phyloP scores from a whole-genome alignment of 495 filamentous ascomycete species.

The Penicillium cosmopolitanum region DNA sequence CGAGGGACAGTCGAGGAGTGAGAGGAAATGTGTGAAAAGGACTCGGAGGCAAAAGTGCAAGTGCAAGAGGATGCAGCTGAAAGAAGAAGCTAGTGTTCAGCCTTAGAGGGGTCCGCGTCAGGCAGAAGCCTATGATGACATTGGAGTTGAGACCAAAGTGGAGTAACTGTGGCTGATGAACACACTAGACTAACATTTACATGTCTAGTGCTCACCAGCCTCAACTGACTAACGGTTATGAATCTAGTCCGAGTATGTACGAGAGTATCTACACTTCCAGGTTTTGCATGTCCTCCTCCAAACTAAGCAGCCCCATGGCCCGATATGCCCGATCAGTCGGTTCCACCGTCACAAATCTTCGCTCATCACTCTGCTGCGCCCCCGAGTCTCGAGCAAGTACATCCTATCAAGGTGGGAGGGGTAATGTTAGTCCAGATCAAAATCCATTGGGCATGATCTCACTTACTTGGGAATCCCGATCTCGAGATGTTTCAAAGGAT shows the following conservation, averaged over 20 bases:
- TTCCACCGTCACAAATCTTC: conserved; percentile 54
- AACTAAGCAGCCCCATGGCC: conserved; percentile 63
- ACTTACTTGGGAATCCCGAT: conserved; percentile 23
- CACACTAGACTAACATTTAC: background rate
- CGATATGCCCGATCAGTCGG: conserved; percentile 48
- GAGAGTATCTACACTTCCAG: conserved; percentile 37
- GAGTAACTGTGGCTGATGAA: background rate
- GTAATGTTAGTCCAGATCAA: background rate
- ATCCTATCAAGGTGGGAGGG: conserved; percentile 16
- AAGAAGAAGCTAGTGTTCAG: conserved; percentile 5
- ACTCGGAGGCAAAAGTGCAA: conserved; percentile 1
- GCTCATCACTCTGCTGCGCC: conserved; percentile 45
- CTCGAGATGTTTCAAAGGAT: conserved; percentile 37
- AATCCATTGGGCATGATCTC: background rate
- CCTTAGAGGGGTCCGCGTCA: conserved; percentile 4
- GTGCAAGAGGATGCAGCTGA: conserved; percentile 7
- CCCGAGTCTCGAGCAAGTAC: conserved; percentile 19
- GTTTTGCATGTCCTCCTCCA: conserved; percentile 58
- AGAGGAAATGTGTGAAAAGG: background rate
- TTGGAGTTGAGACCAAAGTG: background rate
- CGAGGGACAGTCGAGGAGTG: background rate
- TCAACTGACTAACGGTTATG: background rate
- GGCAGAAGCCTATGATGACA: conserved; percentile 11
- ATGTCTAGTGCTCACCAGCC: background rate
- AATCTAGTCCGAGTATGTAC: background rate